phyloP scores from a whole-genome alignment of 805 yeast genomes.

The Diddensiella santjacobensis region DNA sequence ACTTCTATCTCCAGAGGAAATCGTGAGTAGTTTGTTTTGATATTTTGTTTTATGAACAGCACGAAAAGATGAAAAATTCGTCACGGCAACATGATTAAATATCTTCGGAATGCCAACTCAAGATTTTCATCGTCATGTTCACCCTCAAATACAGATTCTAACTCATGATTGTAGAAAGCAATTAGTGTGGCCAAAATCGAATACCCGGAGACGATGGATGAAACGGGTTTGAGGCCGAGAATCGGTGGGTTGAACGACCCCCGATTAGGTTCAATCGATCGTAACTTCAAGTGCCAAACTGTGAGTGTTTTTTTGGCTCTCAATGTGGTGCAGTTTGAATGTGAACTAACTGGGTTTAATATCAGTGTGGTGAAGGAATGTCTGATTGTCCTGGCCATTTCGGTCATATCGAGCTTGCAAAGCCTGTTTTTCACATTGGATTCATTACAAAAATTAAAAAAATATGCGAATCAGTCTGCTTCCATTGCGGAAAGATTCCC shows the following conservation, averaged over 20 bases:
- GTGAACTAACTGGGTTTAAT: constrained; percentile 9
- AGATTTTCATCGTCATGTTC: background rate
- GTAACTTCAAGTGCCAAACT: constrained; percentile 97
- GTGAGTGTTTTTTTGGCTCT: too few relatives aligned
- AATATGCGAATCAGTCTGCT: constrained; percentile 93
- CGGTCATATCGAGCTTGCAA: constrained; percentile 97
- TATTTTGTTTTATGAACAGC: background rate
- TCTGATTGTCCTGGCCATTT: constrained; percentile 99
- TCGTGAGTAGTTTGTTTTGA: constrained; percentile 37
- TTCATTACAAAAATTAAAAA: constrained; percentile 91
- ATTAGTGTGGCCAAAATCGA: constrained; percentile 97
- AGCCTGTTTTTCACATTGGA: constrained; percentile 96
- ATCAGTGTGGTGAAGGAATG: constrained; percentile 92
- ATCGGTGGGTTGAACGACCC: constrained; percentile 98
- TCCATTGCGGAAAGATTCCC: constrained; percentile 95
- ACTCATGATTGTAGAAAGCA: constrained; percentile 53
- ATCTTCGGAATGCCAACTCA: background rate
- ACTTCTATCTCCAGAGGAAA: constrained; percentile 94
- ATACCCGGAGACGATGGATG: constrained; percentile 99
- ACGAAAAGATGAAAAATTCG: background rate
- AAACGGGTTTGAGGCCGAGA: constrained; percentile 88
- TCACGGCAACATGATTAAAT: background rate
- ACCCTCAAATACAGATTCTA: background rate
- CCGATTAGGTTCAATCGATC: constrained; percentile 92
- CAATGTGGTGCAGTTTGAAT: background rate